These are phyloP conservation scores for Leccinum holopus DNA, from an alignment of 1,284 basidiomycete genomes.

Conservation along the genomic window DNA sequence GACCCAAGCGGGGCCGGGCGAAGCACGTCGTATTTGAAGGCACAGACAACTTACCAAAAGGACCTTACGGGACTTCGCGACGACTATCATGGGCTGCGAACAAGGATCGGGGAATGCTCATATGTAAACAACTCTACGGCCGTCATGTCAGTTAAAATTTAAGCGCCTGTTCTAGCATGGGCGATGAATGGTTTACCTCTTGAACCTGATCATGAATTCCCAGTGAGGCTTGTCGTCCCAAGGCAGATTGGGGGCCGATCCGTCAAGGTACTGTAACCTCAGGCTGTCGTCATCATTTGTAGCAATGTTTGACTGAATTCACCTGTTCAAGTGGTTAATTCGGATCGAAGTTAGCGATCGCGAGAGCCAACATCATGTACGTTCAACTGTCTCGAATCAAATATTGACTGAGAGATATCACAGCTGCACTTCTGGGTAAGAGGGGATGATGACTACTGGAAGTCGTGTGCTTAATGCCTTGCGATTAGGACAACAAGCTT, in stretches of 20 bases:
- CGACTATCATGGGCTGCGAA: conserved; percentile 48
- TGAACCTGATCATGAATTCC: conserved; percentile 68
- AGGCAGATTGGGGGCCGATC: conserved; percentile 65
- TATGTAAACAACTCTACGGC: conserved; percentile 30
- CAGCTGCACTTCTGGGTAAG: conserved; percentile 38
- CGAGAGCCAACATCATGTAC: conserved; percentile 57
- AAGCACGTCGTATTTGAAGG: conserved; percentile 68
- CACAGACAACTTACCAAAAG: conserved; percentile 58
- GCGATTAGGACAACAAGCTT: conserved; percentile 57
- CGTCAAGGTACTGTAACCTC: conserved; percentile 35
- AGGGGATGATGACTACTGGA: neutral
- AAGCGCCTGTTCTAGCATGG: conserved; percentile 40
- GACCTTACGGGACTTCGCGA: conserved; percentile 67
- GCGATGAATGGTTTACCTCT: conserved; percentile 61
- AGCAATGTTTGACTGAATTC: neutral
- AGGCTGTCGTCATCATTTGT: neutral
- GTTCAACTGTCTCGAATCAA: conserved; percentile 13
- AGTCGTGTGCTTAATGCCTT: conserved; percentile 7
- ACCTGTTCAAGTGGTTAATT: conserved; percentile 50
- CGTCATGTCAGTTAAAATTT: neutral
- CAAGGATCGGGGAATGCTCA: conserved; percentile 54
- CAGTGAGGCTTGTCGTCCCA: conserved; percentile 60
- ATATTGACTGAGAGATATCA: neutral
- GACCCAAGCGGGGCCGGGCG: conserved; percentile 40
- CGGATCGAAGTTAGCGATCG: conserved; percentile 54